Conservation (phyloP, 2,329 filamentous ascomycete genomes). For the Nigrospora osmanthi region DNA sequence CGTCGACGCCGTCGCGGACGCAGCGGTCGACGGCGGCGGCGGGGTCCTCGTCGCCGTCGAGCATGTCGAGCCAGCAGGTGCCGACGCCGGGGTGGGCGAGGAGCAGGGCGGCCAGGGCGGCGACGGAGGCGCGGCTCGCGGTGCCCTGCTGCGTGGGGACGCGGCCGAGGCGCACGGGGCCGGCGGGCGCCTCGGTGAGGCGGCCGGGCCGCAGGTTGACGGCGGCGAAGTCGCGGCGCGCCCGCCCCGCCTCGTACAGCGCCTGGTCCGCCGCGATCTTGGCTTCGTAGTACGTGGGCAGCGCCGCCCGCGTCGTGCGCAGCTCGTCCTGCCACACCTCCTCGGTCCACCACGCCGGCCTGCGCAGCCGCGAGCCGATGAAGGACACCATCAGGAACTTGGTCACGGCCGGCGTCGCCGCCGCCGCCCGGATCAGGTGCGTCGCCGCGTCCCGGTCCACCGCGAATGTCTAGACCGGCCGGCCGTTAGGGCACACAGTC, state of each 20-base stretch:
- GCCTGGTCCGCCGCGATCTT: constrained; percentile 54
- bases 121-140: constrained; percentile 52
- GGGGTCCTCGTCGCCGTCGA: constrained; percentile 43
- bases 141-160: constrained; percentile 26
- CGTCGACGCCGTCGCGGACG: constrained; percentile 40
- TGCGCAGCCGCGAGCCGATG: constrained; percentile 40
- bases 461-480: constrained; percentile 12
- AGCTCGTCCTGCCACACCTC: constrained; percentile 34
- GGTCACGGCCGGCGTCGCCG: constrained; percentile 42
- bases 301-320: constrained; percentile 29
- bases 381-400: constrained; percentile 62
- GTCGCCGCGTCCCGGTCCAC: constrained; percentile 49
- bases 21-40: constrained; percentile 38
- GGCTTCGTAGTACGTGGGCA: constrained; percentile 50
- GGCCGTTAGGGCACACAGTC: background rate
- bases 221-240: constrained; percentile 33
- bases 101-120: constrained; percentile 46
- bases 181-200: constrained; percentile 40
- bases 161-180: constrained; percentile 39
- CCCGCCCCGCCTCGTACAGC: constrained; percentile 39
- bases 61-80: constrained; percentile 46
- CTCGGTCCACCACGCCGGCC: constrained; percentile 46
- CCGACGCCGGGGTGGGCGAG: constrained; percentile 39
- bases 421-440: constrained; percentile 53
- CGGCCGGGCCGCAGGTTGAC: constrained; percentile 46